These are phyloP conservation scores for Colletotrichum musae DNA, from an alignment of 2,329 filamentous ascomycete genomes.

Conservation along the genomic window DNA sequence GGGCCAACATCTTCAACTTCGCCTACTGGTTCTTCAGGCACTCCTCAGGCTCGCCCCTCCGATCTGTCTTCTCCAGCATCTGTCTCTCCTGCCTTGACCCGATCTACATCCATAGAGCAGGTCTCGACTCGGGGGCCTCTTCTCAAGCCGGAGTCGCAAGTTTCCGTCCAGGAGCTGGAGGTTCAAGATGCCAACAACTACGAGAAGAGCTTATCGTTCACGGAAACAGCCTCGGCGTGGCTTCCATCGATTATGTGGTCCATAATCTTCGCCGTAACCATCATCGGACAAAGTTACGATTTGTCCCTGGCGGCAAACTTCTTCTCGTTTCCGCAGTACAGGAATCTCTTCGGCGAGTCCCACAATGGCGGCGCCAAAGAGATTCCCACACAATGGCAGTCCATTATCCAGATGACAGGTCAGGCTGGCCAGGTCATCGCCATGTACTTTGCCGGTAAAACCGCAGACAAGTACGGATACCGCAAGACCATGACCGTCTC, in stretches of 20 bases:
- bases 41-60: too few species aligned
- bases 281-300: slow-evolving; percentile 48
- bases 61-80: too few species aligned
- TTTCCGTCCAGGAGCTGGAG: neutral
- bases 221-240: slow-evolving; percentile 10
- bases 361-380: slow-evolving; percentile 49
- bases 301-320: slow-evolving; percentile 52
- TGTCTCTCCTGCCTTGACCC: too few species aligned
- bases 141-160: too few species aligned
- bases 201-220: slow-evolving; percentile 18
- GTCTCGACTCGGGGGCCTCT: too few species aligned
- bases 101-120: too few species aligned
- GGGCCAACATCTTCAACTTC: too few species aligned
- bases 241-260: slow-evolving; percentile 40
- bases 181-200: slow-evolving; percentile 20
- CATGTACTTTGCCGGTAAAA: slow-evolving; percentile 25
- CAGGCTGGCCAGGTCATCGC: slow-evolving; percentile 26
- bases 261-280: slow-evolving; percentile 38
- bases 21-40: too few species aligned
- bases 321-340: slow-evolving; percentile 49
- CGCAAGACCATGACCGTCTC: slow-evolving; percentile 32
- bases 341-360: slow-evolving; percentile 47
- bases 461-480: slow-evolving; percentile 26
- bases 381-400: slow-evolving; percentile 59
- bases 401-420: slow-evolving; percentile 43